Evolutionary conservation across 2,329 filamentous ascomycete genomes (phyloP), one percentile per base, ranked within the genome.

Genomic region (Fusarium devonianum): DNA sequence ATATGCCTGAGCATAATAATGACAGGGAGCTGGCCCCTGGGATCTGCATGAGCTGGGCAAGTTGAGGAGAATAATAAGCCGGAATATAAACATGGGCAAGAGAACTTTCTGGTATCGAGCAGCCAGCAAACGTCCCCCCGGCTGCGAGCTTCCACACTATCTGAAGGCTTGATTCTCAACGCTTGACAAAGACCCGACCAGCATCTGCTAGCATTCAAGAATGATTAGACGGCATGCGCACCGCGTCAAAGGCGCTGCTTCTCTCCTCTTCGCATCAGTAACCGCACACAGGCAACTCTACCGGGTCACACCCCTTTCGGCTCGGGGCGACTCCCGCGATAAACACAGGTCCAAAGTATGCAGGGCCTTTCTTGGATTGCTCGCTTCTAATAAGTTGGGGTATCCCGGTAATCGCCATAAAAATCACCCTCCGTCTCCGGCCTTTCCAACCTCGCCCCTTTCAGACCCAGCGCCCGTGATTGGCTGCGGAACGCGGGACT

Each of bases 261-360:
- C 29, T 35, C 26, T 56, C 38, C 19, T 34, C 40, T 32, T 8
- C 23, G 30, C 34, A 33, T 49, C 26, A 8, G 41, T 44, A 38
- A 36, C 34, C 36, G n/a, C n/a, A 35, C 36, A 37, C 44, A 37
- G 22, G 13, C 11, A 16, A 25, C 19, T 30, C 13, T 26, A 26
- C 19, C 26, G 23, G 23, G 25, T 38, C 45, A 57, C 41, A 40
- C 26, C 46, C 35, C 26, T 42, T n/a, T 57, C 56, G 47, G 51
- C 37, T 57, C 52, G 52, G 56, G 35, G 36, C 42, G 42, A 45
- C 14, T 55, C 36, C 44, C 39, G 35, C 40, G 22, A 22, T 21
- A 23, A 21, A 38, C 34, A 28, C 16, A 8, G 26, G 30, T 33
- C 48, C 34, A 58, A 37, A 37, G 33, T 38, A 58, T 50, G 39